Percentiles rank a stretch among this genome's conserved stretches.
phyloP scores from a whole-genome alignment of 2,329 filamentous ascomycete genomes.

The Ramularia endophylla region DNA sequence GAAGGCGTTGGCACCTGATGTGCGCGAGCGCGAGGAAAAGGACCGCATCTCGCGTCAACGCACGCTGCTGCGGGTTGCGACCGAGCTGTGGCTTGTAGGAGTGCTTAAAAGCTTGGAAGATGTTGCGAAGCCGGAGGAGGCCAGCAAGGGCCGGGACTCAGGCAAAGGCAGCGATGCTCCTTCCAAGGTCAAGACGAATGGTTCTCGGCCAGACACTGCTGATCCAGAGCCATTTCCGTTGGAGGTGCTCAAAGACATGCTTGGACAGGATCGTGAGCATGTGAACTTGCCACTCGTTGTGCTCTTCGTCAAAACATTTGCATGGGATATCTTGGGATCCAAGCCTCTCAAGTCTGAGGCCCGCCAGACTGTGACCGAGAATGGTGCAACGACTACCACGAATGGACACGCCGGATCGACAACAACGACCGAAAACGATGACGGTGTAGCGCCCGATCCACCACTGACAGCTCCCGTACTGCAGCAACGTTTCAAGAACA shows the following conservation, averaged over 20 bases:
- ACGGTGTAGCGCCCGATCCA: conserved; percentile 54
- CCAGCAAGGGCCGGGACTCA: conserved; percentile 54
- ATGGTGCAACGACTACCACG: conserved; percentile 57
- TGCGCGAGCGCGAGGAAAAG: conserved; percentile 92
- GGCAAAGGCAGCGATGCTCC: conserved; percentile 49
- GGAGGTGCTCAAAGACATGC: conserved; percentile 93
- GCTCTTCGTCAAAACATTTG: conserved; percentile 91
- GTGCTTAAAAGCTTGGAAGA: conserved; percentile 76
- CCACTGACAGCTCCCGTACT: conserved; percentile 71
- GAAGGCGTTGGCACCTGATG: conserved; percentile 71
- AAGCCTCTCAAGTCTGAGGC: conserved; percentile 65
- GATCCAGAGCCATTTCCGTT: conserved; percentile 88
- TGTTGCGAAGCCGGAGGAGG: conserved; percentile 58
- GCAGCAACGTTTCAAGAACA: conserved; percentile 77
- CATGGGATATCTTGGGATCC: conserved; percentile 88
- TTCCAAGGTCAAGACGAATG: conserved; percentile 58
- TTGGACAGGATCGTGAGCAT: conserved; percentile 91
- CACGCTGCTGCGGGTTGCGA: conserved; percentile 79
- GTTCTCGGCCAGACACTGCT: conserved; percentile 52
- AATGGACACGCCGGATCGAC: conserved; percentile 48
- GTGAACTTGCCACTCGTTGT: conserved; percentile 85
- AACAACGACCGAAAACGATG: conserved; percentile 47
- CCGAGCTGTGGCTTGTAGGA: conserved; percentile 91
- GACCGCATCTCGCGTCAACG: conserved; percentile 83
- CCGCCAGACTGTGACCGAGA: conserved; percentile 77